Evolutionary conservation across 768 basidiomycete genomes (phyloP).

Genomic region (Boletus eberwhitei): DNA sequence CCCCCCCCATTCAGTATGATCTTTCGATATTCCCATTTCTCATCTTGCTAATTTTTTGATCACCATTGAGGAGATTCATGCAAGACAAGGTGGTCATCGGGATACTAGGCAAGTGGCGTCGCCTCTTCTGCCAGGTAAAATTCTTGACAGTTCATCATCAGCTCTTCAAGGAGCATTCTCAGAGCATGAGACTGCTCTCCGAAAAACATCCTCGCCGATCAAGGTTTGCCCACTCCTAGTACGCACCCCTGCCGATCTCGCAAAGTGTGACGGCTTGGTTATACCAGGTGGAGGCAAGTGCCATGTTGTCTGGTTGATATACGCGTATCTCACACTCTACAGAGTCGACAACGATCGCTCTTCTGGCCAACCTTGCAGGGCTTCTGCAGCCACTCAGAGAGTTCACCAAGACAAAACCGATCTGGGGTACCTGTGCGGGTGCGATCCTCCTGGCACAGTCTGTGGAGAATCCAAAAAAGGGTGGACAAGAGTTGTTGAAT

Average conservation of each 20-base stretch:
- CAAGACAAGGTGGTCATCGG: slow-evolving; percentile 37
- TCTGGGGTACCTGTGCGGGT: slow-evolving; percentile 97
- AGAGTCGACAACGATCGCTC: slow-evolving; percentile 93
- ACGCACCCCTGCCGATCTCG: slow-evolving; percentile 71
- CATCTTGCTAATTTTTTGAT: neutral
- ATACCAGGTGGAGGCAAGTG: slow-evolving; percentile 85
- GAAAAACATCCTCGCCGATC: slow-evolving; percentile 47
- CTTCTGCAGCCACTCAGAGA: slow-evolving; percentile 75
- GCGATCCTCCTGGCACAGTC: slow-evolving; percentile 81
- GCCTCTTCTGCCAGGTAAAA: neutral
- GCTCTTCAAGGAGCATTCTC: slow-evolving; percentile 92
- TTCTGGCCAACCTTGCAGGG: slow-evolving; percentile 68
- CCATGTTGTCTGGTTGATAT: neutral
- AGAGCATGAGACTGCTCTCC: slow-evolving; percentile 76
- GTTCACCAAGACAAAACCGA: slow-evolving; percentile 68
- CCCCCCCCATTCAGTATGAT: neutral
- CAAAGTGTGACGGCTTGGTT: slow-evolving; percentile 76
- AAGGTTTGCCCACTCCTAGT: slow-evolving; percentile 56
- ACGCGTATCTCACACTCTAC: neutral
- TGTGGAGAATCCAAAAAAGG: slow-evolving; percentile 76
- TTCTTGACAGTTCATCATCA: slow-evolving; percentile 26
- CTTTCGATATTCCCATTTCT: neutral
- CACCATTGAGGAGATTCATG: neutral
- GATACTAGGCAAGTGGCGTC: slow-evolving; percentile 44
- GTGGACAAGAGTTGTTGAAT: slow-evolving; percentile 82